Evolutionary conservation across 202 grass and related monocot genomes (phyloP).

Genomic region (Schoenoplectus tabernaemontani): DNA sequence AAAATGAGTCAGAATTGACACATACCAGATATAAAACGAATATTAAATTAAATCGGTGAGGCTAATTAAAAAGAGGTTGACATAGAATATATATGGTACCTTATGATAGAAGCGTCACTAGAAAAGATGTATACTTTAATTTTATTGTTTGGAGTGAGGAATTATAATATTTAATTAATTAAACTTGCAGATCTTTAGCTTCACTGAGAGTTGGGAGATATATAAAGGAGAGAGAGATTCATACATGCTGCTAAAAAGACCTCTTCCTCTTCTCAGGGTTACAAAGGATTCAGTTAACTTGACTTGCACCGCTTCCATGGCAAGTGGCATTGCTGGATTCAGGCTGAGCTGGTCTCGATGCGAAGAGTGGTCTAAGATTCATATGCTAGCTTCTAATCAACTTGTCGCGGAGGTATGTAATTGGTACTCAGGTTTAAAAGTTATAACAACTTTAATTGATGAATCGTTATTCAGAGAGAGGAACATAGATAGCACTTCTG

Average conservation of each 20-base stretch:
- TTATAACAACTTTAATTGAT: not conserved
- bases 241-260: not conserved
- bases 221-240: slow-evolving; percentile 36
- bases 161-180: not conserved
- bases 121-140: not conserved
- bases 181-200: slow-evolving; percentile 37
- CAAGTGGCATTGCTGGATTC: not conserved
- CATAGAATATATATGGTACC: not conserved
- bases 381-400: not conserved
- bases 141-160: not conserved
- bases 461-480: not conserved
- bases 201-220: slow-evolving; percentile 47
- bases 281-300: slow-evolving; percentile 31
- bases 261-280: slow-evolving; percentile 23
- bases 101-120: not conserved
- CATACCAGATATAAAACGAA: too few species aligned
- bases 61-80: too few species aligned
- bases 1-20: too few species aligned
- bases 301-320: slow-evolving; percentile 30
- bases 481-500: not conserved
- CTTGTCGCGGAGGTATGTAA: slow-evolving; percentile 40
- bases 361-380: slow-evolving; percentile 31
- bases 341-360: slow-evolving; percentile 36
- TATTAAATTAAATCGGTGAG: too few species aligned
- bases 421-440: not conserved